Percentiles rank a stretch among this genome's conserved stretches.
Conservation (phyloP, 2,329 filamentous ascomycete genomes). For the Pseudomassariella vexata region DNA sequence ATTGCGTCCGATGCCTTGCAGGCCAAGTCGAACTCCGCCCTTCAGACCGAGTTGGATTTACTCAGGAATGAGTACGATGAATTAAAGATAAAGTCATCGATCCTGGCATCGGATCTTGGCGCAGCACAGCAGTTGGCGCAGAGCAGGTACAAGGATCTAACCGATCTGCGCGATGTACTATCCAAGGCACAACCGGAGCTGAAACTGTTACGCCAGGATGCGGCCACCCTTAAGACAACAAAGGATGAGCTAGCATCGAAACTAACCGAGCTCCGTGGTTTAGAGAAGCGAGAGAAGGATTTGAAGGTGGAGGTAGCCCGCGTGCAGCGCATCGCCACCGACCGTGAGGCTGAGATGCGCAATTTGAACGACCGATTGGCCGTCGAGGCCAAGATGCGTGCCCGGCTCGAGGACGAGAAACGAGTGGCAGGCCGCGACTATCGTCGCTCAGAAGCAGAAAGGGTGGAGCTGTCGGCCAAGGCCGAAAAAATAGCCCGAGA, state of each 20-base stretch:
- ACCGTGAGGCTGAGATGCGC: constrained; percentile 74
- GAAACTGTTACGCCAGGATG: constrained; percentile 70
- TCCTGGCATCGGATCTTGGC: constrained; percentile 75
- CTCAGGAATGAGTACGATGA: constrained; percentile 55
- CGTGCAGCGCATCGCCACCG: constrained; percentile 63
- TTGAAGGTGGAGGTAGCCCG: constrained; percentile 67
- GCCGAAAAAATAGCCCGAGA: constrained; percentile 68
- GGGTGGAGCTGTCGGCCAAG: constrained; percentile 68
- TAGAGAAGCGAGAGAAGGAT: constrained; percentile 80
- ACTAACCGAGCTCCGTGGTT: constrained; percentile 58
- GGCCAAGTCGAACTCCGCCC: constrained; percentile 41
- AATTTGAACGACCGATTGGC: constrained; percentile 71
- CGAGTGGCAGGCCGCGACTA: constrained; percentile 70
- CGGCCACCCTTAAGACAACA: constrained; percentile 63
- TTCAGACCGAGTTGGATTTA: constrained; percentile 55
- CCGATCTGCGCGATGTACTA: constrained; percentile 71
- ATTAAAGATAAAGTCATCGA: constrained; percentile 62
- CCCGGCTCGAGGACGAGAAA: constrained; percentile 74
- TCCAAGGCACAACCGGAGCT: constrained; percentile 85
- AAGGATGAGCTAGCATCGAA: constrained; percentile 67
- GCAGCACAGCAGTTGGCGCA: constrained; percentile 84
- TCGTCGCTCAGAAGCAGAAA: constrained; percentile 70
- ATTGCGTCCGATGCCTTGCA: constrained; percentile 36
- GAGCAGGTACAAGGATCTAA: constrained; percentile 80
- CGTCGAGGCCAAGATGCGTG: constrained; percentile 64